Base-by-base conservation (phyloP, 805 yeast genomes). In the Isabelozyma heimii region DNA sequence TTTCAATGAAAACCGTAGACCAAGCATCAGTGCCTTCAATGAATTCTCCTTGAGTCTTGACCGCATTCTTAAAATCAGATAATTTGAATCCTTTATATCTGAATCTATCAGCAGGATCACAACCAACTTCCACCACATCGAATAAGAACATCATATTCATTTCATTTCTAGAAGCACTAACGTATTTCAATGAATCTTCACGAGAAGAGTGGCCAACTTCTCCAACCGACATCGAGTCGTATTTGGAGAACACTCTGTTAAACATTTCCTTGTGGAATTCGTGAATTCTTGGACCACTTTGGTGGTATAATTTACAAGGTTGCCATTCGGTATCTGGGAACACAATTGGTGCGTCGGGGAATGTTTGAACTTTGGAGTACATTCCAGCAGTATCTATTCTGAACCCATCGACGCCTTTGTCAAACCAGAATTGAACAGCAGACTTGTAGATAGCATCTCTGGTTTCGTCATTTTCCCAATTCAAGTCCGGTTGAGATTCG, bases 371-470 rank as follows among this genome's bases (percentile, higher is more conserved):
- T 65, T 81, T 81, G 33, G 81, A 73, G 66, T 78, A 79, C 64
- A 78, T 61, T 30, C 80, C 77, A 27, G 82, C 81, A 28, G 79
- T 72, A 58, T 81, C 85, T 47, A 81, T 78, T 65, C 85, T 70
- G 67, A 81, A 81, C 2, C 85, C 85, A 58, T 80, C 83, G 28
- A 78, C 72, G 28, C 85, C 85, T 52, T 75, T 73, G 44, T 77
- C 73, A 48, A 74, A 75, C 85, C 86, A 82, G 62, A 72, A 81
- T 37, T 65, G 65, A 52, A 80, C 61, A 9, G 83, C 82, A 20
- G 69, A 60, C 38, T 77, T 67, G 63, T 78, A 78, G 47, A 81
- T 69, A 52, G 69, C 69, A 7, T 67, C 50, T 54, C 66, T 54
- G 16, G 57, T 46, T 45, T 62, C 76, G 47, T 62, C 72, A 57